Conservation (phyloP, 352 stramenopile species). For the Phytophthora pini region DNA sequence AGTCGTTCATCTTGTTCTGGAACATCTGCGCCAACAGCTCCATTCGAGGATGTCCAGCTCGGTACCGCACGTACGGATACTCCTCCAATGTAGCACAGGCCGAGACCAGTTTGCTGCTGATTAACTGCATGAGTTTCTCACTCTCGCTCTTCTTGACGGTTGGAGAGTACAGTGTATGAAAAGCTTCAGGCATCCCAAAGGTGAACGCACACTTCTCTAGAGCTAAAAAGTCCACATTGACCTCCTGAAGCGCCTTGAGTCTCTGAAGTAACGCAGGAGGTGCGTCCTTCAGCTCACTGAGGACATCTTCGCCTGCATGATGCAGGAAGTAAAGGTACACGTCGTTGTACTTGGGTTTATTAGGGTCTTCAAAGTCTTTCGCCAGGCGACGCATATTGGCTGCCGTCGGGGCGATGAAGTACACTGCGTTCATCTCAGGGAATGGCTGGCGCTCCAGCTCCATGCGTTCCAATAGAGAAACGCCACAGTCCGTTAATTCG, state of each 20-base stretch:
- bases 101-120: constrained; percentile 95
- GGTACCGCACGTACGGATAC: constrained; percentile 96
- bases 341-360: constrained; percentile 93
- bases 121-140: constrained; percentile 48
- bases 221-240: constrained; percentile 97
- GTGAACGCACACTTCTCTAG: constrained; percentile 95
- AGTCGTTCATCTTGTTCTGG: constrained; percentile 96
- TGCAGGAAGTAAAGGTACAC: constrained; percentile 96
- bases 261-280: constrained; percentile 73
- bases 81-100: constrained; percentile 97
- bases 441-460: constrained; percentile 96
- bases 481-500: constrained; percentile 97
- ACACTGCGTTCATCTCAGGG: constrained; percentile 96
- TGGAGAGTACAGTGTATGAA: constrained; percentile 85
- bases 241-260: constrained; percentile 91
- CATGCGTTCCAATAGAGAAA: constrained; percentile 97
- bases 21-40: constrained; percentile 92
- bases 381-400: constrained; percentile 87
- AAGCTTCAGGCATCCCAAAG: constrained; percentile 90
- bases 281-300: constrained; percentile 89
- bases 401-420: constrained; percentile 92
- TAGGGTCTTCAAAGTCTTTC: constrained; percentile 77
- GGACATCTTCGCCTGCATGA: constrained; percentile 73
- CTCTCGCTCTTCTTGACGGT: constrained; percentile 49
- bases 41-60: constrained; percentile 81